These are phyloP conservation scores for Fusarium anthophilum DNA, from an alignment of 2,329 filamentous ascomycete species.

Conservation along the genomic window DNA sequence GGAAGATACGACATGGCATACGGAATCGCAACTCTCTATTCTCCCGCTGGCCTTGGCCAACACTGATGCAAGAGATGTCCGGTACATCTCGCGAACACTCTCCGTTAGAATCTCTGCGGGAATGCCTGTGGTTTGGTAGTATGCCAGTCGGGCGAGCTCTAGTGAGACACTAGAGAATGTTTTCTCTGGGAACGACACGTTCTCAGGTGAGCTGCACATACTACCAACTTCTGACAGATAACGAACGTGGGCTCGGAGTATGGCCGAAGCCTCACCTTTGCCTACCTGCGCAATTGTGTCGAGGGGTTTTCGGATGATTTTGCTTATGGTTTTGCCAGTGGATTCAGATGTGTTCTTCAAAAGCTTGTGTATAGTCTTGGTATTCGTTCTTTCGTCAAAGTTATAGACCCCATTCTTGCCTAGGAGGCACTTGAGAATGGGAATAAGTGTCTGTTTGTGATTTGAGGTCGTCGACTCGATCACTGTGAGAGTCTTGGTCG, in stretches of 20 bases:
- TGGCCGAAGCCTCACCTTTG: conserved; percentile 41
- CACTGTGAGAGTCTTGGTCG: conserved; percentile 77
- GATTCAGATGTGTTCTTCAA: conserved; percentile 67
- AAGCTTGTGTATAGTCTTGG: conserved; percentile 82
- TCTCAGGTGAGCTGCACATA: not conserved
- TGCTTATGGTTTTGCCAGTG: conserved; percentile 64
- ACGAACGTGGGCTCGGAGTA: conserved; percentile 60
- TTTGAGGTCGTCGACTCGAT: conserved; percentile 72
- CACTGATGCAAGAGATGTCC: conserved; percentile 62
- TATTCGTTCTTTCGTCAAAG: conserved; percentile 87
- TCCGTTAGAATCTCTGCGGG: conserved; percentile 57
- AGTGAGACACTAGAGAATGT: conserved; percentile 43
- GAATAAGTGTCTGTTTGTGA: conserved; percentile 61
- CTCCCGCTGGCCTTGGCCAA: conserved; percentile 67
- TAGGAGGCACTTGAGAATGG: conserved; percentile 74
- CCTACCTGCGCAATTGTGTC: conserved; percentile 27
- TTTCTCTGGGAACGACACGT: not conserved
- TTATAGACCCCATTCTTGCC: conserved; percentile 75
- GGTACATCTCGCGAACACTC: conserved; percentile 63
- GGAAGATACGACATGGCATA: conserved; percentile 64
- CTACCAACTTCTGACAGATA: conserved; percentile 60
- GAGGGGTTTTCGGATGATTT: conserved; percentile 58
- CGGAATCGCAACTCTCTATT: conserved; percentile 60
- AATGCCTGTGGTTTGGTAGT: conserved; percentile 57
- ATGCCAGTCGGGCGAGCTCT: conserved; percentile 65